A percentile compares a stretch with the other conserved stretches of the same genome.
These are phyloP conservation scores for Hymenoscyphus occultus DNA, from an alignment of 2,329 filamentous ascomycete species.

Conservation along the genomic window DNA sequence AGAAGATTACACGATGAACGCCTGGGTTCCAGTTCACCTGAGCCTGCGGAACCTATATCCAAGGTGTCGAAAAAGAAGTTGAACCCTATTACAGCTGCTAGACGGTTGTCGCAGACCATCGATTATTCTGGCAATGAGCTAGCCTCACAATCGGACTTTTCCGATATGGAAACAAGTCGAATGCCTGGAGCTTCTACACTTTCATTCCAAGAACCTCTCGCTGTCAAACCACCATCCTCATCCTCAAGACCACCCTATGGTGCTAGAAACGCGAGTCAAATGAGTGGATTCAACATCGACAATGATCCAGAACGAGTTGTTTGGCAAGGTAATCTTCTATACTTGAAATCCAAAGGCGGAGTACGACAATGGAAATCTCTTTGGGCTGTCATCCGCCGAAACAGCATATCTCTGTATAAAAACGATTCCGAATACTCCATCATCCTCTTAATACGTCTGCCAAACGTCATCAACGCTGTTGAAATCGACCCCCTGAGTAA, in stretches of 20 bases:
- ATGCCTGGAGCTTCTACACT: slow-evolving; percentile 30
- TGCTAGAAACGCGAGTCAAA: slow-evolving; percentile 59
- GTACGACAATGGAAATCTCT: slow-evolving; percentile 92
- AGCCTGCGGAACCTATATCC: slow-evolving; percentile 45
- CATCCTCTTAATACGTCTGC: slow-evolving; percentile 74
- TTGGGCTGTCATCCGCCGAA: slow-evolving; percentile 86
- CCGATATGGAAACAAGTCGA: slow-evolving; percentile 58
- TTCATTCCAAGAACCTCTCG: slow-evolving; percentile 33
- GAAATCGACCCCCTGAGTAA: slow-evolving; percentile 86
- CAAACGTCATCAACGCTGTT: slow-evolving; percentile 80
- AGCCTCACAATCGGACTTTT: slow-evolving; percentile 83
- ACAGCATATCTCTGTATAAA: slow-evolving; percentile 87
- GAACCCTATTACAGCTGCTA: slow-evolving; percentile 20
- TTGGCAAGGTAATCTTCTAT: slow-evolving; percentile 86
- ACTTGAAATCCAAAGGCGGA: slow-evolving; percentile 77
- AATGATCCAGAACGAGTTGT: slow-evolving; percentile 83
- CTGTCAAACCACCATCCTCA: slow-evolving; percentile 33
- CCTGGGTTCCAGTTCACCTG: slow-evolving; percentile 55
- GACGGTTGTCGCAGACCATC: slow-evolving; percentile 59
- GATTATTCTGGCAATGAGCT: slow-evolving; percentile 68
- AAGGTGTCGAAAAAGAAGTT: slow-evolving; percentile 27
- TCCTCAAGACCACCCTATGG: slow-evolving; percentile 38
- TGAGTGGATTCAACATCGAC: slow-evolving; percentile 53
- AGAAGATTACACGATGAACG: slow-evolving; percentile 33
- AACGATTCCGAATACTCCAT: slow-evolving; percentile 88